Base-by-base conservation (phyloP, 352 stramenopile genomes). In the Phytopythium delawarense region DNA sequence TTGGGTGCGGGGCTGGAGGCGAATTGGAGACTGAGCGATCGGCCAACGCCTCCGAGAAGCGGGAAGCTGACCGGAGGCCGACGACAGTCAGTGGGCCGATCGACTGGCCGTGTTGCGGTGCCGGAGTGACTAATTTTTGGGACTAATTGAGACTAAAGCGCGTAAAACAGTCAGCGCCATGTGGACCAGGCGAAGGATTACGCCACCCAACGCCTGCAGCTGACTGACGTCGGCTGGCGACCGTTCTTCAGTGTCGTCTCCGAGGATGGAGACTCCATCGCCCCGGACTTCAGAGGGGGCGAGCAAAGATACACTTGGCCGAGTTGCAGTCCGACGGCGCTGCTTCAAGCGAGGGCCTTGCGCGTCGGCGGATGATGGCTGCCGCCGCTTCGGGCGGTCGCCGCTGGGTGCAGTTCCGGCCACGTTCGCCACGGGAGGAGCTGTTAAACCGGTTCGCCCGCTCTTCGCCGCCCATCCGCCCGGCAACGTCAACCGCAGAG, bases 311-410 rank as follows among this genome's bases (percentile, higher is more conserved):
- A 32, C 28, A 32, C 28, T 32, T 32, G 40, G 8, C 15, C 40
- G 40, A 21, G 42, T 49, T 49, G 42, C 20, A 25, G 42, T 25
- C 20, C 15, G 39, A 23, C 16, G 15, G 5, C 40, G 16, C 40
- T 20, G 20, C 15, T 20, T 21, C 40, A 21, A 46, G 39, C 35
- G 9, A 6, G 12, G 7, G 39, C 7, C 39, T 61, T 61, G 55
- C 55, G 55, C 51, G 39, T 61, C 55, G 40, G 55, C 55, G 11
- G 55, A 61, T 61, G 55, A 52, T 52, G 55, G 39, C 40, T 52
- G 55, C 13, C 1, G 28, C 18, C 25, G 20, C 40, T 46, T 50
- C 30, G n/a, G 32, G 23, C n/a, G 48, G 28, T 37, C 28, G 48
- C 48, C 18, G 42, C 42, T 2, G 12, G 35, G 35, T 16, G 5